Evolutionary conservation across 73 alveolate genomes (phyloP).

Genomic region (Halteria grandinella): DNA sequence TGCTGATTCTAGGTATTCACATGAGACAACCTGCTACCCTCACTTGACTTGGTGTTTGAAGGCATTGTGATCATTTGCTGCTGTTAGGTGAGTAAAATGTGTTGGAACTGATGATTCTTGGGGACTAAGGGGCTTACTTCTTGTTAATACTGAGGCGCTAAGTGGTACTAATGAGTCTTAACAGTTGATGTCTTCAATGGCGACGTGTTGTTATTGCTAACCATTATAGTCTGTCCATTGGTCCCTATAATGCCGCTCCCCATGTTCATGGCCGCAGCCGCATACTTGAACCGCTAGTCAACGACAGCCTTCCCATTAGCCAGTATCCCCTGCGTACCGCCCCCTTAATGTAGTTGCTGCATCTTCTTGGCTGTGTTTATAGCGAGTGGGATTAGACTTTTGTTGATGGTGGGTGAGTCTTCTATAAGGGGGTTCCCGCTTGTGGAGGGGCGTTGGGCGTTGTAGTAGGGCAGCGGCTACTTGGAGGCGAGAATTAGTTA

Average conservation of each 20-base stretch:
- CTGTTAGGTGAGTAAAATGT: not conserved
- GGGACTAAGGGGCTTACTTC: not conserved
- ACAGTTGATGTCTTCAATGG: not conserved
- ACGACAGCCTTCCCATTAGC: not conserved
- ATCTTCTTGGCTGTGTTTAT: not conserved
- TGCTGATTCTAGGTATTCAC: not conserved
- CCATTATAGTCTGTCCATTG: not conserved
- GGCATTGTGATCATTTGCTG: not conserved
- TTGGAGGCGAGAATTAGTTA: not conserved
- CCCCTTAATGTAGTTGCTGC: not conserved
- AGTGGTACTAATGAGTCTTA: not conserved
- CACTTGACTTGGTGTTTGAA: not conserved
- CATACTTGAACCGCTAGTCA: not conserved
- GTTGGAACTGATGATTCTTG: not conserved
- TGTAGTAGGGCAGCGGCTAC: too few species aligned
- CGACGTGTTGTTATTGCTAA: not conserved
- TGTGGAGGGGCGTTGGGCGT: too few species aligned
- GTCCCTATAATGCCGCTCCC: too few species aligned
- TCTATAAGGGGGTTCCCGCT: too few species aligned
- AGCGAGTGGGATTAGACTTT: slow-evolving; percentile 11
- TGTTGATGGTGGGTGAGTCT: too few species aligned
- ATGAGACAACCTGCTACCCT: not conserved
- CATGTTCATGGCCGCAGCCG: too few species aligned
- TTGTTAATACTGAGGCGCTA: not conserved
- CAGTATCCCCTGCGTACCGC: not conserved